Evolutionary conservation across 495 filamentous ascomycete species (phyloP).

Genomic region (Penicillium herquei): DNA sequence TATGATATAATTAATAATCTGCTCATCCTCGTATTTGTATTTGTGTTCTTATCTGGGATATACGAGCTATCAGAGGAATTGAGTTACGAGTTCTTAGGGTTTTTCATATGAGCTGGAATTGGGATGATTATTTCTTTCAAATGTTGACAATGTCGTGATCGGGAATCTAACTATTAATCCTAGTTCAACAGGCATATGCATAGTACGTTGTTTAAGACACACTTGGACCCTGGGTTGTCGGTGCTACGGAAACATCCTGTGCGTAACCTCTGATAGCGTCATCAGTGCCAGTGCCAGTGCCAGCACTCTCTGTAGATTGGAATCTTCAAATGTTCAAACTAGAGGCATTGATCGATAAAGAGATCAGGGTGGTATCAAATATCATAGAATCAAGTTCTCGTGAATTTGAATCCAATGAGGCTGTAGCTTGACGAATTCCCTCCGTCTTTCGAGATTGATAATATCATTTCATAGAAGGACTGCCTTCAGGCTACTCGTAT

Average conservation of each 20-base stretch:
- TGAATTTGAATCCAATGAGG: too few relatives aligned
- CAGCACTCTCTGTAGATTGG: not conserved
- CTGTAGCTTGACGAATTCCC: too few relatives aligned
- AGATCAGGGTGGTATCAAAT: too few relatives aligned
- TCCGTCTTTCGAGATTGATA: too few relatives aligned
- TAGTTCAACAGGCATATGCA: conserved; percentile 2
- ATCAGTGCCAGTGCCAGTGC: not conserved
- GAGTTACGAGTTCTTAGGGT: not conserved
- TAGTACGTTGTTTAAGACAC: conserved; percentile 1
- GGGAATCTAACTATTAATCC: not conserved
- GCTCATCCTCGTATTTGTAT: not conserved
- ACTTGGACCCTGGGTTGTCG: conserved; percentile 18
- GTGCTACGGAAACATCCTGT: conserved; percentile 12
- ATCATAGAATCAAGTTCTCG: too few relatives aligned
- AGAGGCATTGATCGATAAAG: too few relatives aligned
- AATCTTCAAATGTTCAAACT: not conserved
- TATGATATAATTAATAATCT: not conserved
- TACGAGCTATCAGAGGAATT: not conserved
- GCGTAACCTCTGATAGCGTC: not conserved
- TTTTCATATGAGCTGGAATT: not conserved
- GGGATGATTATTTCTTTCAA: too few relatives aligned
- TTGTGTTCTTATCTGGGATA: not conserved
- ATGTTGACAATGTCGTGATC: not conserved
- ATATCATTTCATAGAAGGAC: too few relatives aligned
- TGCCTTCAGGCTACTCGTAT: too few relatives aligned